These are phyloP conservation scores for Steccherinum ochraceum DNA, from an alignment of 768 basidiomycete species.

Conservation along the genomic window DNA sequence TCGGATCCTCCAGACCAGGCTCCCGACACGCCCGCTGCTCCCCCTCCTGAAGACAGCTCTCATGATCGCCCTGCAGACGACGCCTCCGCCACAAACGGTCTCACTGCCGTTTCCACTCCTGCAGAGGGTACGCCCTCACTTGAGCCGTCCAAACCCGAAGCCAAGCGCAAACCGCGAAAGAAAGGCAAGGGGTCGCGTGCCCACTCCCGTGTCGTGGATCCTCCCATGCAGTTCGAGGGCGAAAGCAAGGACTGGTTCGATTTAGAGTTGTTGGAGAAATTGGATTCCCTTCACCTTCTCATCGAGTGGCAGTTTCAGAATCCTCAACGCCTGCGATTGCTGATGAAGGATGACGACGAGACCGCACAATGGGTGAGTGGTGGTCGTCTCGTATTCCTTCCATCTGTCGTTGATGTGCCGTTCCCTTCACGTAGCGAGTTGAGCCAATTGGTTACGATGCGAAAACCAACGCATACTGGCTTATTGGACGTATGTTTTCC, in stretches of 20 bases:
- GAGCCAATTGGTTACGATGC: conserved; percentile 84
- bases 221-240: conserved; percentile 15
- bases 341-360: conserved; percentile 80
- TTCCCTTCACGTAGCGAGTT: conserved; percentile 47
- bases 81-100: too few species aligned
- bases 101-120: too few species aligned
- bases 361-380: conserved; percentile 66
- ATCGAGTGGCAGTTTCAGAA: conserved; percentile 89
- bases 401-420: not conserved
- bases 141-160: not conserved
- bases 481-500: conserved; percentile 61
- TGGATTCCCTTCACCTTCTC: conserved; percentile 67
- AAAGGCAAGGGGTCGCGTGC: not conserved
- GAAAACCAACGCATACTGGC: conserved; percentile 76
- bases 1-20: not conserved
- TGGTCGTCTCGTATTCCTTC: not conserved
- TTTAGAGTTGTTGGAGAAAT: conserved; percentile 62
- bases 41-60: too few species aligned
- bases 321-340: conserved; percentile 54
- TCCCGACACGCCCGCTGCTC: too few species aligned
- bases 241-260: conserved; percentile 63
- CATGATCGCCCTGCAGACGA: too few species aligned
- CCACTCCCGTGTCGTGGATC: not conserved
- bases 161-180: not conserved
- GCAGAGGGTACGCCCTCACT: too few species aligned